These are phyloP conservation scores for Lophium mytilinum DNA, from an alignment of 495 filamentous ascomycete genomes.

Conservation along the genomic window DNA sequence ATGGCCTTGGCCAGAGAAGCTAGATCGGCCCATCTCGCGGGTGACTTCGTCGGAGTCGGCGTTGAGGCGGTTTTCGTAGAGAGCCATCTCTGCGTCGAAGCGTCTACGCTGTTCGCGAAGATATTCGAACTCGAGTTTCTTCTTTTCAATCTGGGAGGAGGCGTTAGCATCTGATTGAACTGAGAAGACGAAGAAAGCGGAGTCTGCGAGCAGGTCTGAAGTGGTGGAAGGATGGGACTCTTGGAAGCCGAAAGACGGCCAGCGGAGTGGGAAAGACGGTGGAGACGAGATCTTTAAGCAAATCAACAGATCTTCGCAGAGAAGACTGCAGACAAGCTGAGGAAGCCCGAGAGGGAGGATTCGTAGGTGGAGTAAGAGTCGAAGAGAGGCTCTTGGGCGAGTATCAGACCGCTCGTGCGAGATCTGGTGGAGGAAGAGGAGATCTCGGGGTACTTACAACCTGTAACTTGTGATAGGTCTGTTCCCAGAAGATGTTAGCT, in stretches of 20 bases:
- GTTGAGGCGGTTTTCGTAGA: conserved; percentile 73
- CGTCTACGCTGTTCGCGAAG: conserved; percentile 76
- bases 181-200: no score
- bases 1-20: conserved; percentile 61
- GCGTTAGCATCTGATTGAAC: conserved; percentile 5
- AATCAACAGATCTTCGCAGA: not conserved
- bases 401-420: not conserved
- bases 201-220: no score
- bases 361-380: not conserved
- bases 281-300: not conserved
- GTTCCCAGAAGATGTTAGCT: conserved; percentile 13
- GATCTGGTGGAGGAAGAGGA: conserved; percentile 3
- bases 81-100: conserved; percentile 81
- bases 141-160: conserved; percentile 72
- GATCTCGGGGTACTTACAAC: conserved; percentile 39
- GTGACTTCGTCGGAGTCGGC: conserved; percentile 74
- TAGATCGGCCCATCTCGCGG: conserved; percentile 58
- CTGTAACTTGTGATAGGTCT: conserved; percentile 53
- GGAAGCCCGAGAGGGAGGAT: not conserved
- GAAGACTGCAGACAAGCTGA: not conserved
- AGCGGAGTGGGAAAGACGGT: no score
- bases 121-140: conserved; percentile 75
- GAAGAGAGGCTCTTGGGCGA: not conserved
- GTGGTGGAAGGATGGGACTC: no score
- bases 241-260: no score